phyloP scores from a whole-genome alignment of 306 rosid species.

The Spatholobus suberectus region DNA sequence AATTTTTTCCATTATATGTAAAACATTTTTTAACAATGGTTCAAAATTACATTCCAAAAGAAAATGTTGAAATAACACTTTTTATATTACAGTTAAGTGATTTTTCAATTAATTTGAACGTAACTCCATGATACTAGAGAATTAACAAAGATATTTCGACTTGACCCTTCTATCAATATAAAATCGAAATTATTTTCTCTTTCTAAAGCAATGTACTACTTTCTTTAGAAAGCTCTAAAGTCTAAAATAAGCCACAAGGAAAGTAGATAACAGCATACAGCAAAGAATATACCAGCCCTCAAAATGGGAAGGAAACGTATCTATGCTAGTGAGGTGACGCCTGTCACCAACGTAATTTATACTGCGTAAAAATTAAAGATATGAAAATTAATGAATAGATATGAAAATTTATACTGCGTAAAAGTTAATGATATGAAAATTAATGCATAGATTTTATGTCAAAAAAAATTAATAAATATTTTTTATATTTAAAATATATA shows the following conservation, averaged over 20 bases:
- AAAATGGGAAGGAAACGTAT: too few species aligned
- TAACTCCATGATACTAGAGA: neutral
- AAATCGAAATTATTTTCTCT: neutral
- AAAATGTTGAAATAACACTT: neutral
- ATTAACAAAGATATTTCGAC: neutral
- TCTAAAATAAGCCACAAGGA: neutral
- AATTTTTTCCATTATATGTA: too few species aligned
- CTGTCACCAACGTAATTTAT: too few species aligned
- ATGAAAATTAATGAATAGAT: neutral
- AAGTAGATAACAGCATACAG: neutral
- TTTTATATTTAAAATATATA: too few species aligned
- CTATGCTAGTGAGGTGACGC: too few species aligned
- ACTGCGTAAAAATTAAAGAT: neutral
- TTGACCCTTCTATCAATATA: neutral
- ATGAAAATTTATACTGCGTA: too few species aligned
- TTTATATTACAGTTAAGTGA: neutral
- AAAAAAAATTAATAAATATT: too few species aligned
- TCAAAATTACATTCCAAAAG: neutral
- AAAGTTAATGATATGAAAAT: neutral
- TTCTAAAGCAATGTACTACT: neutral
- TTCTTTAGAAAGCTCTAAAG: neutral
- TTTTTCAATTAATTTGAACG: neutral
- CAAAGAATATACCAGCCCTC: constrained; percentile 1
- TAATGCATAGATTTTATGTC: neutral
- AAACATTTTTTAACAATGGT: neutral